Conservation (phyloP, 192 early-diverging fungal genomes). For the Tieghemiomyces parasiticus region DNA sequence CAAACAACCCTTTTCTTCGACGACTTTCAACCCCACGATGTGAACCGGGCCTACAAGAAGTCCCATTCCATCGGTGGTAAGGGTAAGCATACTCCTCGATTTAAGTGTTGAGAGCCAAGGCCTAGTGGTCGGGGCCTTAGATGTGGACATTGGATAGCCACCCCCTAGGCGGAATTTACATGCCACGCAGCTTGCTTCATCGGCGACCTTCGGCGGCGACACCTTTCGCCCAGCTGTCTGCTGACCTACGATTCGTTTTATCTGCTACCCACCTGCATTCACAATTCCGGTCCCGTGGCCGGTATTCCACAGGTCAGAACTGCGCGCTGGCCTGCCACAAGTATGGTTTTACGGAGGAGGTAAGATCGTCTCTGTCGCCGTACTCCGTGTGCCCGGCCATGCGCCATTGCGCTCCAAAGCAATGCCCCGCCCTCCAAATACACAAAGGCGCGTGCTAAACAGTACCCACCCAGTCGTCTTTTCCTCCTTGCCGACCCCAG, state of each 20-base stretch:
- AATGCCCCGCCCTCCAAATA: not conserved
- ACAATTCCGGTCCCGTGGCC: too few relatives aligned
- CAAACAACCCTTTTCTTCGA: slow-evolving; percentile 17
- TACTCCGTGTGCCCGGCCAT: not conserved
- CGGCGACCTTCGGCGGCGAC: too few relatives aligned
- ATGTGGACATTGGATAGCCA: too few relatives aligned
- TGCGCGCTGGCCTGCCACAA: slow-evolving; percentile 16
- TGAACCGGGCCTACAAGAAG: slow-evolving; percentile 16
- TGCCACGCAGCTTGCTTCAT: too few relatives aligned
- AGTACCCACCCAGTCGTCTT: not conserved
- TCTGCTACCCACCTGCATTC: too few relatives aligned
- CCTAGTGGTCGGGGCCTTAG: too few relatives aligned
- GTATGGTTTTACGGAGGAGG: slow-evolving; percentile 12
- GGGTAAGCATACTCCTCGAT: slow-evolving; percentile 9
- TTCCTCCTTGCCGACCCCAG: not conserved
- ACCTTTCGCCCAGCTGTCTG: too few relatives aligned
- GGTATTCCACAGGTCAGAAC: slow-evolving; percentile 15
- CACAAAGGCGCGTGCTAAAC: not conserved
- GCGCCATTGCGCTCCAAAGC: not conserved
- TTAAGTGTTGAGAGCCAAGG: too few relatives aligned
- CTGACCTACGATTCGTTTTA: too few relatives aligned
- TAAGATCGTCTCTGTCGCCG: not conserved
- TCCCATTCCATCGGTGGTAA: slow-evolving; percentile 17
- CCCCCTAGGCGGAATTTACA: too few relatives aligned
- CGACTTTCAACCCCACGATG: slow-evolving; percentile 9